phyloP scores from a whole-genome alignment of 306 rosid species.

The Quercus bicolor region DNA sequence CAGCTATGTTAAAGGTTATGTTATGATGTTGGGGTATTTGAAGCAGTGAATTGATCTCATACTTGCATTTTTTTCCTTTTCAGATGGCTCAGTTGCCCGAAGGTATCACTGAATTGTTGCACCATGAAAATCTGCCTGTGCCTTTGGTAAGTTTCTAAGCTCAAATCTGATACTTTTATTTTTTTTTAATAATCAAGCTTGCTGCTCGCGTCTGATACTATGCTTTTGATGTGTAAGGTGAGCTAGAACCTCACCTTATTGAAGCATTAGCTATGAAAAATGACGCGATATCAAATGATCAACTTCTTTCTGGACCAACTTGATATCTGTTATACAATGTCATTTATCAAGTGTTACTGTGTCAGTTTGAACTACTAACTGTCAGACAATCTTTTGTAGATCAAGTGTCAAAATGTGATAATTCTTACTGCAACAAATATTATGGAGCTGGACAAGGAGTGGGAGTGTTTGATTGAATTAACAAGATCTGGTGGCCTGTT shows the following conservation, averaged over 20 bases:
- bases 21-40: not conserved
- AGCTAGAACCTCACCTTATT: constrained; percentile 10
- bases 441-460: constrained; percentile 67
- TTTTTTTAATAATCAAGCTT: too few relatives aligned
- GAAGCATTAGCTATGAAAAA: constrained; percentile 3
- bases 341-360: not conserved
- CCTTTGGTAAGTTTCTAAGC: constrained; percentile 71
- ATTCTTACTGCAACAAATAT: constrained; percentile 63
- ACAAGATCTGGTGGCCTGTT: constrained; percentile 50
- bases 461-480: constrained; percentile 85
- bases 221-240: constrained; percentile 7
- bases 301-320: constrained; percentile 7
- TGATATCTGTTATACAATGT: not conserved
- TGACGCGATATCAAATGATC: not conserved
- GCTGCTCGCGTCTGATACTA: not conserved
- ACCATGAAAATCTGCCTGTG: constrained; percentile 67
- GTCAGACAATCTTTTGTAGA: constrained; percentile 41
- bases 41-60: constrained; percentile 17
- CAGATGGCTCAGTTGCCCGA: constrained; percentile 98
- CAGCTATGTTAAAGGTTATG: not conserved
- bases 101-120: constrained; percentile 91
- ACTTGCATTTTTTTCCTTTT: constrained; percentile 39
- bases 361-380: not conserved
- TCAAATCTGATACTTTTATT: not conserved
- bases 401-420: constrained; percentile 81